Base-by-base conservation (phyloP, 2,329 filamentous ascomycete genomes). In the Aspergillus floridensis region DNA sequence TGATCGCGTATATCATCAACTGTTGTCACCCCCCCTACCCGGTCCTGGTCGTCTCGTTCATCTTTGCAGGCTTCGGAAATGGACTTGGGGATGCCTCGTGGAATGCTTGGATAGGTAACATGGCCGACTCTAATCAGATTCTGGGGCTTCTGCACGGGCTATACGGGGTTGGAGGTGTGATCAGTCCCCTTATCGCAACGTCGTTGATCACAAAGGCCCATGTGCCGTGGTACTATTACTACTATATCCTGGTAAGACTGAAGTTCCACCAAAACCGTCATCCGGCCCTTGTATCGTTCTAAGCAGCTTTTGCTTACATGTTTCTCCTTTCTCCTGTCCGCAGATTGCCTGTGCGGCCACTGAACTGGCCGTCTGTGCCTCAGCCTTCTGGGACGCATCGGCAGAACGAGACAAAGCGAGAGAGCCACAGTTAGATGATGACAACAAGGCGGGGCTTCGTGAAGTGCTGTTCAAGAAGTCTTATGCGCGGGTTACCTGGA, bases 61-160 rank as follows among this genome's bases (percentile, higher is more conserved):
- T 76, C 55, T 71, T 79, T 44, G 73, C 72, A 0, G 77, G 77
- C 0, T 71, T 79, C 26, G 77, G 77, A 0, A 78, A 78, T 51
- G 77, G 77, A 0, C 63, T 78, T 1, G 72, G 74, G 14, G 77
- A 87, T 65, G 82, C 83, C 0, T 84, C 80, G 5, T 86, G 83
- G 79, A 85, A 84, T 66, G 83, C 83, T 0, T 86, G 83, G 82
- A 81, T 86, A 21, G 90, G 90, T 11, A 88, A 87, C 66, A 90
- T 93, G 86, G 81, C 84, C 12, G 84, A 86, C 59, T 84, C 88
- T 7, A 92, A 93, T 70, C 86, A 92, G 69, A 77, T 93, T 1
- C 80, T 92, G 0, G 90, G 90, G 1, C 79, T 92, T 49, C 72
- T 93, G 19, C 90, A 93, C 71, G 88, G 85, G 0, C 81, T 85